A percentile compares a stretch with the other conserved stretches of the same genome.
Evolutionary conservation across 2,329 filamentous ascomycete genomes (phyloP).

Genomic region (Hypoxylon sp.): DNA sequence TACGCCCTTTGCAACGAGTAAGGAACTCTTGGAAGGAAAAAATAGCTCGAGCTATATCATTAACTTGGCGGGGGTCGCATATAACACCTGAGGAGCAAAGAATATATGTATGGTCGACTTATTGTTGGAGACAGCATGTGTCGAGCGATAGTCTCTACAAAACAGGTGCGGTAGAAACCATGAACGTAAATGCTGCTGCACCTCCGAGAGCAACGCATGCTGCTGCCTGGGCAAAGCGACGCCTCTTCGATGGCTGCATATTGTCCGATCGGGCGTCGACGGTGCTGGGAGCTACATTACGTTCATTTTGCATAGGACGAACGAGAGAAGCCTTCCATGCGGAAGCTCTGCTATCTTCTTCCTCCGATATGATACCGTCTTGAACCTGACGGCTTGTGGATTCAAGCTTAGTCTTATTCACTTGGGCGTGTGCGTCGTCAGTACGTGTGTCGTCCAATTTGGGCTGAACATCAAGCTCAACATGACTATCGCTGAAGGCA

Average conservation of each 20-base stretch:
- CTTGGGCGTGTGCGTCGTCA: neutral
- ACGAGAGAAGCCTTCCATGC: neutral
- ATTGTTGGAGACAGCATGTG: neutral
- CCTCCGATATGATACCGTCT: neutral
- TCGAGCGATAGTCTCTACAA: slow-evolving; percentile 24
- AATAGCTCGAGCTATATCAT: neutral
- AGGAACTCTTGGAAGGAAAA: neutral
- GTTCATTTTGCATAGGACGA: neutral
- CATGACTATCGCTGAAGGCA: slow-evolving; percentile 40
- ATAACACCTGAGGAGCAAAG: neutral
- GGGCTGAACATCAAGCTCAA: neutral
- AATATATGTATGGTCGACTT: neutral
- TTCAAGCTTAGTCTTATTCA: neutral
- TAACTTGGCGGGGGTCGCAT: neutral
- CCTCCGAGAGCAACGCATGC: slow-evolving; percentile 53
- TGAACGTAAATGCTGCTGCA: slow-evolving; percentile 51
- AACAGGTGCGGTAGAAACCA: slow-evolving; percentile 51
- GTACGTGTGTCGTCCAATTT: neutral
- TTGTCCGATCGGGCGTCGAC: slow-evolving; percentile 19
- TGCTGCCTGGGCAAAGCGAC: slow-evolving; percentile 52
- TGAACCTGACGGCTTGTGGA: neutral
- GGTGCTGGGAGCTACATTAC: neutral
- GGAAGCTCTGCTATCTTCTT: neutral
- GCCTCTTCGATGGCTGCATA: slow-evolving; percentile 50
- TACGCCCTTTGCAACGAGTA: slow-evolving; percentile 23